Evolutionary conservation across 495 filamentous ascomycete genomes (phyloP).

Genomic region (Chaetomium tenue): DNA sequence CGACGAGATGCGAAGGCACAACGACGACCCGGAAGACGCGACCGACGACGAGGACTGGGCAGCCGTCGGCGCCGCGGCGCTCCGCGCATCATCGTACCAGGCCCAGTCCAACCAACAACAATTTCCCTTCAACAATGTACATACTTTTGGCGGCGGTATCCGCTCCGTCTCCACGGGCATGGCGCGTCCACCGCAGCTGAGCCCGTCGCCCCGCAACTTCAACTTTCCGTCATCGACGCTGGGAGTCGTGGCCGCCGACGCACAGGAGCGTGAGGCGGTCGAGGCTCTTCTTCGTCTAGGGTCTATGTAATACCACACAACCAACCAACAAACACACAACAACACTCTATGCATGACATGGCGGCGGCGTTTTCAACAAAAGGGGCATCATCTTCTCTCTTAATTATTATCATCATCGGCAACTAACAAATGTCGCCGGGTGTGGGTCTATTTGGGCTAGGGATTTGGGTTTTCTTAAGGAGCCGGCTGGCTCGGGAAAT

Average conservation of each 20-base stretch:
- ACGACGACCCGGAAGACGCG: constrained; percentile 69
- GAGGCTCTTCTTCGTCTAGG: constrained; percentile 81
- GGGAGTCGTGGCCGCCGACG: constrained; percentile 52
- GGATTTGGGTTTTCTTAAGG: constrained; percentile 12
- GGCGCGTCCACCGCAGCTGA: constrained; percentile 47
- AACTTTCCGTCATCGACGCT: constrained; percentile 48
- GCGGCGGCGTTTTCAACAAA: constrained; percentile 47
- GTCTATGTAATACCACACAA: constrained; percentile 66
- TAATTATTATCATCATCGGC: constrained; percentile 12
- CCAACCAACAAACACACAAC: constrained; percentile 9
- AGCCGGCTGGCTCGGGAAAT: constrained; percentile 18
- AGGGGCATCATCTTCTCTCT: constrained; percentile 17
- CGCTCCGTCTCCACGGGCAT: constrained; percentile 52
- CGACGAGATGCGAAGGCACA: constrained; percentile 60
- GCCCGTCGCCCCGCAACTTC: constrained; percentile 34
- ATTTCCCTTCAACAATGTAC: constrained; percentile 46
- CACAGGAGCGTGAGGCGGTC: constrained; percentile 78
- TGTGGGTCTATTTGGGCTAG: constrained; percentile 21
- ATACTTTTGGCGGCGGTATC: constrained; percentile 43
- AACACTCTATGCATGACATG: constrained; percentile 39
- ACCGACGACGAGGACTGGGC: constrained; percentile 99
- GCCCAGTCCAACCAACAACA: constrained; percentile 32
- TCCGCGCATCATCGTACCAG: constrained; percentile 68
- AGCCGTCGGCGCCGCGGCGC: constrained; percentile 77
- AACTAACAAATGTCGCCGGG: constrained; percentile 20